Base-by-base conservation (phyloP, 129 eudicot species). In the Centrapalus pauciflorus region DNA sequence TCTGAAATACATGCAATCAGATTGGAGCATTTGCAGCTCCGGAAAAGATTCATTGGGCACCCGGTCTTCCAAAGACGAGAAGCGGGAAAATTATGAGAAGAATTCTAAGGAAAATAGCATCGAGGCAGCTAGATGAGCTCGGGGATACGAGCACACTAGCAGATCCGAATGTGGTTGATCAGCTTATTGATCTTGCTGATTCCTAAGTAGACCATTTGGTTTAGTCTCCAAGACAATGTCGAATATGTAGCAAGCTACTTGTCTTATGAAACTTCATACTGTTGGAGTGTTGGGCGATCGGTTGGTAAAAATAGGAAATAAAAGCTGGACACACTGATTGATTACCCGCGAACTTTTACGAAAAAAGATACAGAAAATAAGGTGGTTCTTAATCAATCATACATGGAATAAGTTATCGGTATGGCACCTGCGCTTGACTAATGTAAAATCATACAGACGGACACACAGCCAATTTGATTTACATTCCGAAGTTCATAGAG, bases 11-110 rank as follows among this genome's bases (percentile, higher is more conserved):
- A 24, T 48, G 48, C 21, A 46, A 66, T 32, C 79, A 93, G 99
- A 93, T 93, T 74, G 99, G 99, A 84, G 99, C 96, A 61, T 93
- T 93, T 82, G 99, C 99, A 61, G 92, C 95, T 0, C 99, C 99
- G 0, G 99, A 90, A 43, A 93, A 65, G 65, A 86, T 93, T 7
- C 99, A 93, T 58, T 93, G 99, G 96, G 99, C 96, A 48, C 99
- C 99, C 7, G 90, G 92, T 16, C 95, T 89, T 59, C 96, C 96
- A 14, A 93, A 93, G 85, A 90, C 97, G 2, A 87, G 97, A 70
- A 90, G 97, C 64, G 97, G 95, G 71, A 90, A 90, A 79, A 90
- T 90, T 72, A 90, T 90, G 97, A 86, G 99, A 72, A 80, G 99
- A 54, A 86, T 93, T 54, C 52, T 93, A 72, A 84, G 96, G 83